Evolutionary conservation across 306 rosid genomes (phyloP).

Genomic region (Pterocarpus macrocarpus): DNA sequence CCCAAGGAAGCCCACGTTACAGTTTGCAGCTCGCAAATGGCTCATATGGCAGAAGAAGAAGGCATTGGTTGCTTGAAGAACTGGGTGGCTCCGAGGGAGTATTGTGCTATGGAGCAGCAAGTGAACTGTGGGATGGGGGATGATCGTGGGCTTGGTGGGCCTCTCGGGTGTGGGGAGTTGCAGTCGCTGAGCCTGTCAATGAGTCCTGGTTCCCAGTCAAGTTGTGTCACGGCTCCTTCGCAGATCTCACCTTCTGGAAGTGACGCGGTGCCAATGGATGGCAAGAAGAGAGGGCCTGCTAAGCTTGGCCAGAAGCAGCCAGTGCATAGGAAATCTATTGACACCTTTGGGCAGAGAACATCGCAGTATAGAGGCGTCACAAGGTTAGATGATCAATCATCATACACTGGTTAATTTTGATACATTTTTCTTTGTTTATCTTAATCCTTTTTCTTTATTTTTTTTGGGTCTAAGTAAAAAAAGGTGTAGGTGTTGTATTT

Average conservation of each 20-base stretch:
- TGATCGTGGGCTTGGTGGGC: slow-evolving; percentile 52
- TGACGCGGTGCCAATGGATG: slow-evolving; percentile 62
- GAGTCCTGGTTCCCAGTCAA: slow-evolving; percentile 98
- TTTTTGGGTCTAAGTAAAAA: too few relatives aligned
- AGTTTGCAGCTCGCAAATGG: slow-evolving; percentile 53
- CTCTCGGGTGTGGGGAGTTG: slow-evolving; percentile 70
- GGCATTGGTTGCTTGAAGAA: slow-evolving; percentile 50
- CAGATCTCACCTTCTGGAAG: slow-evolving; percentile 74
- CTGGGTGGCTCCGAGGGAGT: slow-evolving; percentile 62
- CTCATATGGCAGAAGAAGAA: slow-evolving; percentile 48
- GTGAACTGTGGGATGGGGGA: slow-evolving; percentile 49
- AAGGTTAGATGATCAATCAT: slow-evolving; percentile 54
- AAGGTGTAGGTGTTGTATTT: too few relatives aligned
- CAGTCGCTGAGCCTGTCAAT: slow-evolving; percentile 81
- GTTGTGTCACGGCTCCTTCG: slow-evolving; percentile 80
- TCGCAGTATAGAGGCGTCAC: slow-evolving; percentile 98
- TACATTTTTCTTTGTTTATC: not conserved
- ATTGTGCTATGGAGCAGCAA: slow-evolving; percentile 59
- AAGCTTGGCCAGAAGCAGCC: slow-evolving; percentile 80
- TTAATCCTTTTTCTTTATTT: too few relatives aligned
- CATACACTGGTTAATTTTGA: not conserved
- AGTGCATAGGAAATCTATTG: slow-evolving; percentile 90
- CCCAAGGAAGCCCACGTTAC: slow-evolving; percentile 55
- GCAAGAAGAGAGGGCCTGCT: slow-evolving; percentile 76
- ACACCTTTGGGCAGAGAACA: slow-evolving; percentile 97